phyloP scores from a whole-genome alignment of 2,329 filamentous ascomycete species.

The Xylaria digitata region DNA sequence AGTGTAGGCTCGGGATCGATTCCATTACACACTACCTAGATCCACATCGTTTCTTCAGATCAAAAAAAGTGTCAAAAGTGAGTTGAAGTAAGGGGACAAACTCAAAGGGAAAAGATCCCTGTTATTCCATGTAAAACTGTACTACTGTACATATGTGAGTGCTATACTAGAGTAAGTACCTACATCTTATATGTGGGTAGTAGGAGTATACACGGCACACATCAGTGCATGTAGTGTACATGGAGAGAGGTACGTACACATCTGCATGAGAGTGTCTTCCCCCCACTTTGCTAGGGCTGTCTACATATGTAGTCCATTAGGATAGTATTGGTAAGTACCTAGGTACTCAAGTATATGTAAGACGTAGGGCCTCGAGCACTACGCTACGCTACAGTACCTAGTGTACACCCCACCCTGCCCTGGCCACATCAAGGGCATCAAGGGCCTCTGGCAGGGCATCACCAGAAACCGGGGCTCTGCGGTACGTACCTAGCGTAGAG shows the following conservation, averaged over 20 bases:
- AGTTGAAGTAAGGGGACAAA: neutral
- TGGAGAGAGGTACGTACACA: no score
- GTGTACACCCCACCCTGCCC: neutral
- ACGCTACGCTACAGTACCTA: neutral
- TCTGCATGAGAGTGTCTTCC: no score
- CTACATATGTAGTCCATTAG: neutral
- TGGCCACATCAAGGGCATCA: no score
- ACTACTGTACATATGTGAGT: neutral
- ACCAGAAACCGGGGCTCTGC: neutral
- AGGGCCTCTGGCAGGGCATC: no score
- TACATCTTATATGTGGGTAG: no score
- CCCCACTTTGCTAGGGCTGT: slow-evolving; percentile 15
- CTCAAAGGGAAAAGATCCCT: slow-evolving; percentile 15
- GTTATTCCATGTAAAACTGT: neutral
- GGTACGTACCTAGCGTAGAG: slow-evolving; percentile 16
- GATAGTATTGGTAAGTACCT: neutral
- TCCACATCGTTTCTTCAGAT: slow-evolving; percentile 13
- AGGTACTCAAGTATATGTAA: neutral
- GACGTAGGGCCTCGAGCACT: slow-evolving; percentile 4
- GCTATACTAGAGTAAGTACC: no score
- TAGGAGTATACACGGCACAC: no score
- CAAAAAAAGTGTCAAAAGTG: neutral
- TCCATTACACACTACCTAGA: neutral
- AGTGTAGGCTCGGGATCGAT: slow-evolving; percentile 7
- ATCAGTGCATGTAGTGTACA: no score